Evolutionary conservation across 2,329 filamentous ascomycete genomes (phyloP), one percentile per base, ranked within the genome.

Genomic region (Hymenoscyphus occultus): DNA sequence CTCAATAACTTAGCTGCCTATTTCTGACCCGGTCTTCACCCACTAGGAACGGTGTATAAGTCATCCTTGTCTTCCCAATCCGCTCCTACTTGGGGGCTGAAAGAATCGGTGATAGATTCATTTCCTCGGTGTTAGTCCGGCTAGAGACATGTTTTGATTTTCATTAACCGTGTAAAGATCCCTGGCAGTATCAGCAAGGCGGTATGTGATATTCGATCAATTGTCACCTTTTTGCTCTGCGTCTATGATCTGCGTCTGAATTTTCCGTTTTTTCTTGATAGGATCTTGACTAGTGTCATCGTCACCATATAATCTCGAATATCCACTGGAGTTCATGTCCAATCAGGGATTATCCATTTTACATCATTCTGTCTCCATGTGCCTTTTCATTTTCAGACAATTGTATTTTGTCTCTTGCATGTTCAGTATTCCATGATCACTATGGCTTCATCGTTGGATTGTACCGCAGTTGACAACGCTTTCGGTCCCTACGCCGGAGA

Each of bases 401-500:
- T 57, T 57, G 22, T 57, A 22, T 16, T 22, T n/a, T 31, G 32
- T n/a, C 6, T 31, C 22, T 31, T 32, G 32, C 54, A 57, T 32
- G 9, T n/a, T 32, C 54, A 19, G 32, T 22, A 57, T 48, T 48
- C 45, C 45, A 57, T 19, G 12, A 32, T 39, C 28, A 57, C 22
- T 13, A 57, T 39, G 32, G 16, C 35, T 22, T 31, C 35, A 60
- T 60, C 58, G 45, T 60, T 39, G 22, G 19, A 48, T 22, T 48
- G 45, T 48, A 60, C 39, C 39, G 35, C n/a, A 56, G 40, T 56
- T 9, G 60, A 65, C 32, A 31, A 56, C 16, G 48, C 6, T 4
- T 61, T 66, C 51, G 64, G 64, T 28, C 64, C 64, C 4, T 22
- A 58, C 16, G 61, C 56, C 16, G 28, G 42, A 10, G 19, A 32